Evolutionary conservation across 352 stramenopile genomes (phyloP).

Genomic region (Phytophthora pinifolia): DNA sequence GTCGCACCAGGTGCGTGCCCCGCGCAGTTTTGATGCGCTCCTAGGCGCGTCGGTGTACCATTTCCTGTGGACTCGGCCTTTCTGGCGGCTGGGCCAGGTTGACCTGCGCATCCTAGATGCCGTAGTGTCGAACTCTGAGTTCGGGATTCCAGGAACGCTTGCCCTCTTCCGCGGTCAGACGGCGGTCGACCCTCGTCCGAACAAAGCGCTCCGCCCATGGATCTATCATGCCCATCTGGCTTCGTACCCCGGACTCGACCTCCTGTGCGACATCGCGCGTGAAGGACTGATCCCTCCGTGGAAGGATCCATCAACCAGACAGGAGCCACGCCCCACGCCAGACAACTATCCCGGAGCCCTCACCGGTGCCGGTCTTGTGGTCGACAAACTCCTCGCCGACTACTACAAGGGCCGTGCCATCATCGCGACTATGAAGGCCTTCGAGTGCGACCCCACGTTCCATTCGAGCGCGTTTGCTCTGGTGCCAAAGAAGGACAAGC

Average conservation of each 20-base stretch:
- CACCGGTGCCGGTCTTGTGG: no score
- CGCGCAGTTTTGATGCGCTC: neutral
- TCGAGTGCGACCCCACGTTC: no score
- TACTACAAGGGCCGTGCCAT: no score
- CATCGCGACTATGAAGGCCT: no score
- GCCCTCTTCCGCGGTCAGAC: slow-evolving; percentile 15
- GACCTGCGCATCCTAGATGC: slow-evolving; percentile 5
- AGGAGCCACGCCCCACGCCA: no score
- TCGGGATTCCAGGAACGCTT: slow-evolving; percentile 10
- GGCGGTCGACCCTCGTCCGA: slow-evolving; percentile 4
- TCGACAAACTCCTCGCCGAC: no score
- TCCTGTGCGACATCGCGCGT: slow-evolving; percentile 6
- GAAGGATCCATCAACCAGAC: no score
- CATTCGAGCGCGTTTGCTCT: no score
- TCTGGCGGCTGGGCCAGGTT: neutral
- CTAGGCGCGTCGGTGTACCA: neutral
- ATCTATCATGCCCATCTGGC: slow-evolving; percentile 9
- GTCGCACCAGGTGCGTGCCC: neutral
- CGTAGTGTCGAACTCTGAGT: neutral
- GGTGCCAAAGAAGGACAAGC: no score
- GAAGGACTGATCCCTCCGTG: neutral
- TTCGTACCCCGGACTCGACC: neutral
- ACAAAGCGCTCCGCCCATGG: slow-evolving; percentile 12
- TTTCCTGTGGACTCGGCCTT: neutral
- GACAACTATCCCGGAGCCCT: no score